Conservation (phyloP, 139 green algal genomes). For the Pleodorina starrii region DNA sequence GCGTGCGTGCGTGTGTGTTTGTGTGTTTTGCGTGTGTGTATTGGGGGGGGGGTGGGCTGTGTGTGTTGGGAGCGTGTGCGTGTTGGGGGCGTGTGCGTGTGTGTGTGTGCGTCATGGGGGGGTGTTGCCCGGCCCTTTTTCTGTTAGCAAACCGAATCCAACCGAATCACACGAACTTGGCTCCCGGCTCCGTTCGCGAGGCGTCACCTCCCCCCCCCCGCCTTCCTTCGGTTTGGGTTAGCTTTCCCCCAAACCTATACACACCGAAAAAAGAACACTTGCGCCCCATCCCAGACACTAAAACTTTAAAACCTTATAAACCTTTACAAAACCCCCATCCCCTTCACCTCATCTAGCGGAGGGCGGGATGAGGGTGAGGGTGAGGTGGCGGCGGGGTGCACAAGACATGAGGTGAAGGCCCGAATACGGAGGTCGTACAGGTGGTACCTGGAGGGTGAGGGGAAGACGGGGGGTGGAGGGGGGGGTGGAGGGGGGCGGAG, state of each 20-base stretch:
- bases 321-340: no score
- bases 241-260: no score
- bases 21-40: neutral
- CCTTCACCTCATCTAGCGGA: conserved; percentile 13
- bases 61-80: neutral
- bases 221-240: no score
- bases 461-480: neutral
- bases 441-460: neutral
- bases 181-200: no score
- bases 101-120: no score
- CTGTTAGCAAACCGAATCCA: no score
- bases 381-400: conserved; percentile 24
- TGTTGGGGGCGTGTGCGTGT: neutral
- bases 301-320: no score
- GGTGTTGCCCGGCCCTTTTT: no score
- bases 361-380: neutral
- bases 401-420: neutral
- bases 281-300: no score
- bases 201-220: no score
- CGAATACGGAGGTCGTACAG: conserved; percentile 28
- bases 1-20: neutral
- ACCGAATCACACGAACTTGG: no score
- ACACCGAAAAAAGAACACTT: no score
- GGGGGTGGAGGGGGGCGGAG: neutral
- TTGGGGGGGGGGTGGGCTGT: neutral